A percentile compares a stretch with the other conserved stretches of the same genome.
These are phyloP conservation scores for Podaxis pistillaris DNA, from an alignment of 768 basidiomycete species.

Conservation along the genomic window DNA sequence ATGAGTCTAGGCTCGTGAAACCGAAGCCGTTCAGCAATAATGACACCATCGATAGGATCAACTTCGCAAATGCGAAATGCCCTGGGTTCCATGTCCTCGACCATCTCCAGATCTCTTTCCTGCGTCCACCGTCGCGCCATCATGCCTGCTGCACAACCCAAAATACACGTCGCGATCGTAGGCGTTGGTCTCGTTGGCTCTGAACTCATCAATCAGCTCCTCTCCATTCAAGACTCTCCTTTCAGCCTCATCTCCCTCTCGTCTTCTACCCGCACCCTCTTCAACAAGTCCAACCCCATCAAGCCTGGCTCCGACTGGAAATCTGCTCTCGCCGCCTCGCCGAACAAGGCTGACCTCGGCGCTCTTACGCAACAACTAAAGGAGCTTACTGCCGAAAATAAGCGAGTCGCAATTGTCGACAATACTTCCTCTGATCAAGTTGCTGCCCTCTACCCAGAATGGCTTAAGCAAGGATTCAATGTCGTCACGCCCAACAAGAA, in stretches of 20 bases:
- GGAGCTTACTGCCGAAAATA: conserved; percentile 42
- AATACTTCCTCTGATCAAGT: conserved; percentile 87
- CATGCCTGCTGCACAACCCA: conserved; percentile 24
- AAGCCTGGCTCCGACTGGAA: conserved; percentile 38
- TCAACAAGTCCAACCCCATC: conserved; percentile 45
- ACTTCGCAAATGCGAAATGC: not conserved
- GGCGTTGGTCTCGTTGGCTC: conserved; percentile 93
- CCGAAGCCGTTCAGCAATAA: not conserved
- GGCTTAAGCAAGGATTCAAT: conserved; percentile 75
- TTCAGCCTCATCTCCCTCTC: conserved; percentile 70
- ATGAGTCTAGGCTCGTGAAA: not conserved
- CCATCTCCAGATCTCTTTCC: conserved; percentile 8
- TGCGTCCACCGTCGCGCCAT: conserved; percentile 8
- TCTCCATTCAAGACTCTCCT: conserved; percentile 52
- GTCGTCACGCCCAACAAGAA: conserved; percentile 99
- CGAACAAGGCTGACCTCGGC: conserved; percentile 48
- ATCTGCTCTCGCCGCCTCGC: conserved; percentile 33
- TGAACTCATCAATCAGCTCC: conserved; percentile 82
- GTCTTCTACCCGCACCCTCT: conserved; percentile 62
- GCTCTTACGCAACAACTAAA: conserved; percentile 46
- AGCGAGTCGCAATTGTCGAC: conserved; percentile 76
- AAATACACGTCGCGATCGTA: conserved; percentile 69
- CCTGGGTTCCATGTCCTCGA: not conserved
- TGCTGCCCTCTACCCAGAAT: conserved; percentile 77
- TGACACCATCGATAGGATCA: conserved; percentile 9